A percentile compares a stretch with the other conserved stretches of the same genome.
Conservation (phyloP, 202 grass and related monocot species). For the Hordeum pubiflorum region DNA sequence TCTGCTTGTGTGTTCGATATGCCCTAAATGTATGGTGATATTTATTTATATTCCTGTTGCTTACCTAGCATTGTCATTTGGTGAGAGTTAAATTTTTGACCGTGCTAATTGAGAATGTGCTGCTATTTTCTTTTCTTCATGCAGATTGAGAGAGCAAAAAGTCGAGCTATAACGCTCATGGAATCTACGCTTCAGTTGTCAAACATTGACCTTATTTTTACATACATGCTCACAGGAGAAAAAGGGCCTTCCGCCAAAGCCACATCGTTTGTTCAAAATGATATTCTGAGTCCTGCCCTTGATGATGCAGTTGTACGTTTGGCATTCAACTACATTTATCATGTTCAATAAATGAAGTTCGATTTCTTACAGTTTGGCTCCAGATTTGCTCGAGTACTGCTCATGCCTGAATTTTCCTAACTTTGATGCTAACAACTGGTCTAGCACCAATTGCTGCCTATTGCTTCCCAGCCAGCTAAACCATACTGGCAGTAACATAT, state of each 20-base stretch:
- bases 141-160: constrained; percentile 90
- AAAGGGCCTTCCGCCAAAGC: constrained; percentile 38
- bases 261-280: constrained; percentile 70
- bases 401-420: neutral
- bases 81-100: neutral
- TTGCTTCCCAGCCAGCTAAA: neutral
- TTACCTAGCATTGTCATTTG: neutral
- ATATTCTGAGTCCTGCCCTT: constrained; percentile 73
- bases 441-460: neutral
- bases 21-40: neutral
- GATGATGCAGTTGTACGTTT: constrained; percentile 57
- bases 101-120: neutral
- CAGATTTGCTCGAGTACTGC: neutral
- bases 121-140: constrained; percentile 21
- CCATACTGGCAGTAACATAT: neutral
- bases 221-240: constrained; percentile 63
- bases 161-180: constrained; percentile 60
- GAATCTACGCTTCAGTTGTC: constrained; percentile 81
- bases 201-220: constrained; percentile 85
- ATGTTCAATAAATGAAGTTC: neutral
- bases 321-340: neutral
- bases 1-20: neutral
- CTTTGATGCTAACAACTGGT: neutral
- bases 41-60: neutral
- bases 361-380: neutral